Conservation (phyloP, 2,329 filamentous ascomycete genomes). For the Aspergillus clavatus region DNA sequence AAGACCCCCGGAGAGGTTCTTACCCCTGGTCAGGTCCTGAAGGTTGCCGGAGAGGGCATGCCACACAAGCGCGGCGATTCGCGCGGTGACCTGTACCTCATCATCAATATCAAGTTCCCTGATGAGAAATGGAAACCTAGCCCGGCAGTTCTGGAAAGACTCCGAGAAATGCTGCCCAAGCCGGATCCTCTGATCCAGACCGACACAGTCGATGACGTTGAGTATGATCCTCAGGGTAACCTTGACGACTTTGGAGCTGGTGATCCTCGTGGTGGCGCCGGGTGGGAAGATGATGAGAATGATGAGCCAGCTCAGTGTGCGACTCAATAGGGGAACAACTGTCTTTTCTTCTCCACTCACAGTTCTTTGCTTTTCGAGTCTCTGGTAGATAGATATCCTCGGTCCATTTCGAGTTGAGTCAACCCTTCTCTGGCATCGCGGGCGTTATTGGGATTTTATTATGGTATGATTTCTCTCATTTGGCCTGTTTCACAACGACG, state of each 20-base stretch:
- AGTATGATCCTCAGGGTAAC: constrained; percentile 76
- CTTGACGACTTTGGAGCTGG: constrained; percentile 62
- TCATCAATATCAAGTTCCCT: constrained; percentile 83
- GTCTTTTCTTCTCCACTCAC: constrained; percentile 7
- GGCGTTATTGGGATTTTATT: constrained; percentile 21
- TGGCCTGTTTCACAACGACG: background rate
- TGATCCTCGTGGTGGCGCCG: constrained; percentile 39
- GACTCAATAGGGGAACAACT: constrained; percentile 47
- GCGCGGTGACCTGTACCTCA: constrained; percentile 81
- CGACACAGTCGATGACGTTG: constrained; percentile 78
- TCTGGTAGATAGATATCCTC: constrained; percentile 19
- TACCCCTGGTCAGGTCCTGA: constrained; percentile 77
- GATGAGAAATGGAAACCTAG: constrained; percentile 76
- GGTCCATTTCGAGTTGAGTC: constrained; percentile 10
- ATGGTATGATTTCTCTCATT: constrained; percentile 1
- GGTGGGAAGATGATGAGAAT: constrained; percentile 48
- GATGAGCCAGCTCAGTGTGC: constrained; percentile 46
- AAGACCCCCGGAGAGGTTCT: constrained; percentile 74
- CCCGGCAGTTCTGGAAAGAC: constrained; percentile 63
- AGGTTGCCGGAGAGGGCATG: constrained; percentile 88
- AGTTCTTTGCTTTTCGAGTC: constrained; percentile 2
- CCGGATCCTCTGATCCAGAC: constrained; percentile 58
- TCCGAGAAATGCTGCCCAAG: constrained; percentile 70
- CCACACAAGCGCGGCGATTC: constrained; percentile 78
- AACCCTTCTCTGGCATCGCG: constrained; percentile 23